These are phyloP conservation scores for Agrostemma githago DNA, from an alignment of 148 eudicot species.

Conservation along the genomic window DNA sequence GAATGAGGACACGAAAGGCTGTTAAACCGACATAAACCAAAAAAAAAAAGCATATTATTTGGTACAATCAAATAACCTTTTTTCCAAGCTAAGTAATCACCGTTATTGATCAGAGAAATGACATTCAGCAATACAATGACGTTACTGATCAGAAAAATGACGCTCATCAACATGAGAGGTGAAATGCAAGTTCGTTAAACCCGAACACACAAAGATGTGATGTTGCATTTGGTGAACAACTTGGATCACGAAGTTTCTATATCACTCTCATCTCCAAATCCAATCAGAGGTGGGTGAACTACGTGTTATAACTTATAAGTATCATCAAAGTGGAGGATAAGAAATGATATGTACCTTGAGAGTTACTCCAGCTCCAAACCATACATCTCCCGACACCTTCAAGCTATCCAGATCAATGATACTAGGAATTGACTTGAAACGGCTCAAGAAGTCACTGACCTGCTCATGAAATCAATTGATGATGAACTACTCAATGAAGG, in stretches of 20 bases:
- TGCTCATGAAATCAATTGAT: slow-evolving; percentile 21
- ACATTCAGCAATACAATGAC: no score
- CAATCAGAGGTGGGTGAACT: not conserved
- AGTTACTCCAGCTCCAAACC: slow-evolving; percentile 68
- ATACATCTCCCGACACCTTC: slow-evolving; percentile 92
- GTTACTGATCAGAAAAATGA: no score
- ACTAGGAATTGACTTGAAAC: slow-evolving; percentile 93
- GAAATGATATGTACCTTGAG: slow-evolving; percentile 60
- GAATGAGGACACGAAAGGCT: no score
- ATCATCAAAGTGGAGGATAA: not conserved
- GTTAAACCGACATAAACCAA: no score
- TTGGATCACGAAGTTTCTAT: not conserved
- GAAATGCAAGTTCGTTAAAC: not conserved
- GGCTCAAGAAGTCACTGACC: slow-evolving; percentile 85
- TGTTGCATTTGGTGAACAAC: not conserved
- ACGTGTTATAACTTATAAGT: not conserved
- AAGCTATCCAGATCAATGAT: slow-evolving; percentile 84
- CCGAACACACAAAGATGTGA: not conserved
- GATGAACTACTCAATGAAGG: not conserved
- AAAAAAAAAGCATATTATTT: no score
- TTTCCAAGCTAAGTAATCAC: no score
- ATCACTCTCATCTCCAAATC: not conserved
- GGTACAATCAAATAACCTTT: no score
- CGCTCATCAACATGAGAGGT: not conserved
- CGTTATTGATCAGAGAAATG: no score